A percentile compares a stretch with the other conserved stretches of the same genome.
phyloP scores from a whole-genome alignment of 139 green algal species.

The Closterium sp. region DNA sequence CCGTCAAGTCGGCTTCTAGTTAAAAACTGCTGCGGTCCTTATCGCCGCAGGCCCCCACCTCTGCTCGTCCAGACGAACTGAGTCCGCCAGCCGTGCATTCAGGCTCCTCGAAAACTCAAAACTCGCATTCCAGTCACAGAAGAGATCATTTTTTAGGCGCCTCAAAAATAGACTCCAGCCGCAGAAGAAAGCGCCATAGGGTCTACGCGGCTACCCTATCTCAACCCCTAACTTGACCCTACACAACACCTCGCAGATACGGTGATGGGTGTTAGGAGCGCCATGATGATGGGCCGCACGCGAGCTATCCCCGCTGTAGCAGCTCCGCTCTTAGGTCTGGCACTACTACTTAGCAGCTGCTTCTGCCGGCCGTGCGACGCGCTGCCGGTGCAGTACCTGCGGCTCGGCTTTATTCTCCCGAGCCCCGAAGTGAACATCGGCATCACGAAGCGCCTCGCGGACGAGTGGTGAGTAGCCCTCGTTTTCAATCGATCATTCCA shows the following conservation, averaged over 20 bases:
- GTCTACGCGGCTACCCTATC: too few species aligned
- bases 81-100: too few species aligned
- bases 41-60: too few species aligned
- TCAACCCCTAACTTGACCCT: not conserved
- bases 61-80: too few species aligned
- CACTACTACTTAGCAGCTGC: not conserved
- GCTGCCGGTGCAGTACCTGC: not conserved
- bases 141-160: too few species aligned
- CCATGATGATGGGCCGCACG: not conserved
- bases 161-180: too few species aligned
- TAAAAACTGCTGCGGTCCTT: too few species aligned
- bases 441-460: not conserved
- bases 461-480: not conserved
- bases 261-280: not conserved
- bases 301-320: not conserved
- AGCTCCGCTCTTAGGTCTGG: not conserved
- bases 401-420: not conserved
- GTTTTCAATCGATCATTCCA: too few species aligned
- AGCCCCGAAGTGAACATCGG: not conserved
- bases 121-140: too few species aligned
- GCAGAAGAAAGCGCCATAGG: too few species aligned
- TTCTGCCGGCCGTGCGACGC: not conserved
- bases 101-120: too few species aligned
- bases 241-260: not conserved
- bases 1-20: too few species aligned